Evolutionary conservation across 164 flowering plant species (phyloP).

Genomic region (Chloranthus sessilifolius): DNA sequence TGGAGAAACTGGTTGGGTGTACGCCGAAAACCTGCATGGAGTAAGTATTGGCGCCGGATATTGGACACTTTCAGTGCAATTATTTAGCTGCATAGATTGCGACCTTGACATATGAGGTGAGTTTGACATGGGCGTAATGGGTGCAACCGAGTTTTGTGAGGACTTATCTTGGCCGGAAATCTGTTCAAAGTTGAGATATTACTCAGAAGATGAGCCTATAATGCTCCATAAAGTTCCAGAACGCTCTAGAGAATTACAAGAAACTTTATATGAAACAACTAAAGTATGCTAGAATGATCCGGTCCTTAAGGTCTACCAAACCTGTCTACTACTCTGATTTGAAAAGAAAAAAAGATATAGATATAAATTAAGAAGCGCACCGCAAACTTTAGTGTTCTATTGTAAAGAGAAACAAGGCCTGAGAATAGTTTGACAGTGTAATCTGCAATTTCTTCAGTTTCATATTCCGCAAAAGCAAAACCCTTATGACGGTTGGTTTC

Average conservation of each 20-base stretch:
- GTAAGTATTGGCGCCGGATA: conserved; percentile 15
- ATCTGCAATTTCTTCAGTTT: conserved; percentile 69
- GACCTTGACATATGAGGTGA: conserved; percentile 27
- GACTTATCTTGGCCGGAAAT: conserved; percentile 74
- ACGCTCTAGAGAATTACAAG: not conserved
- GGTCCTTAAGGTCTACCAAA: too few relatives aligned
- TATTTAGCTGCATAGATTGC: conserved; percentile 18
- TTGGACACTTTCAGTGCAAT: conserved; percentile 25
- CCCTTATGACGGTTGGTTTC: conserved; percentile 77
- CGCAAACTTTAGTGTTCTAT: conserved; percentile 65
- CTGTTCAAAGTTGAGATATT: conserved; percentile 29
- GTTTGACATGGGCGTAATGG: conserved; percentile 14
- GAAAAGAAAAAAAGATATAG: not conserved
- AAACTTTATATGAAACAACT: not conserved
- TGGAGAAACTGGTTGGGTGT: conserved; percentile 7
- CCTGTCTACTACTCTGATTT: too few relatives aligned
- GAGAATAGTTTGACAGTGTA: conserved; percentile 86
- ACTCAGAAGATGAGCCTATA: not conserved
- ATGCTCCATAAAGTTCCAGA: not conserved
- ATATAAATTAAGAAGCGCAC: conserved; percentile 31
- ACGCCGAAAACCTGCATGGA: conserved; percentile 23
- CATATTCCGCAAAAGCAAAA: conserved; percentile 87
- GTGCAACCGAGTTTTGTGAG: conserved; percentile 21
- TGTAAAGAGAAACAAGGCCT: conserved; percentile 75
- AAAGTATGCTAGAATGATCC: not conserved